Evolutionary conservation across 345 rosid species (phyloP), one percentile per base, ranked within the genome.

Genomic region (Citrus sp.): DNA sequence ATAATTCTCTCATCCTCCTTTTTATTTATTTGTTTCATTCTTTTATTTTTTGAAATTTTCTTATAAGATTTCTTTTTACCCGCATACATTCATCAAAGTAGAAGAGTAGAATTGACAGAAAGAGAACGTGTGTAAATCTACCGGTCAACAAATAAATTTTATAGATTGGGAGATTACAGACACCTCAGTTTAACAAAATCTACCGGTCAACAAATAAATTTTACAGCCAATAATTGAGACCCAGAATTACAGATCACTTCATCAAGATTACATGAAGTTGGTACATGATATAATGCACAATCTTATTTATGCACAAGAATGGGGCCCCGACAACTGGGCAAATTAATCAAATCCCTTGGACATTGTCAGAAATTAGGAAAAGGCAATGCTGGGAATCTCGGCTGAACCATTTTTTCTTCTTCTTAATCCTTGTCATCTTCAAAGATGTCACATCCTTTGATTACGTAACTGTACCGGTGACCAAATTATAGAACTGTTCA

Each of bases 401-500:
- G 62, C 78, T 0, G 76, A 82, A 9, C 79, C 88, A 13, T 72
- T 40, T 40, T 40, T 83, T 90, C 80, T 87, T 93, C 94, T 86
- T 86, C 77, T 83, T 90, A 76, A 93, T 90, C 81, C 40, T 89
- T 0, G 97, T 95, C 77, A 85, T 86, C 81, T 93, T 95, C 76
- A 69, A n/a, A 2, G 83, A 76, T 64, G 84, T 81, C 18, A 27
- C 80, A 42, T 83, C 85, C 74, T 85, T 84, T 22, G 86, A 76
- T 80, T 84, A 86, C 3, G 92, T 80, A 55, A 62, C 85, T 0
- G 99, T 93, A 70, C 85, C 87, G 2, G 97, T 93, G 5, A 80
- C 91, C 94, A 95, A 76, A 82, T 91, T 88, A 85, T 95, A 93
- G 85, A 90, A 95, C 98, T 93, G 91, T 67, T 49, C 78, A 79